Evolutionary conservation across 805 yeast genomes (phyloP), one percentile per base, ranked within the genome.

Genomic region (Ogataea corticis): DNA sequence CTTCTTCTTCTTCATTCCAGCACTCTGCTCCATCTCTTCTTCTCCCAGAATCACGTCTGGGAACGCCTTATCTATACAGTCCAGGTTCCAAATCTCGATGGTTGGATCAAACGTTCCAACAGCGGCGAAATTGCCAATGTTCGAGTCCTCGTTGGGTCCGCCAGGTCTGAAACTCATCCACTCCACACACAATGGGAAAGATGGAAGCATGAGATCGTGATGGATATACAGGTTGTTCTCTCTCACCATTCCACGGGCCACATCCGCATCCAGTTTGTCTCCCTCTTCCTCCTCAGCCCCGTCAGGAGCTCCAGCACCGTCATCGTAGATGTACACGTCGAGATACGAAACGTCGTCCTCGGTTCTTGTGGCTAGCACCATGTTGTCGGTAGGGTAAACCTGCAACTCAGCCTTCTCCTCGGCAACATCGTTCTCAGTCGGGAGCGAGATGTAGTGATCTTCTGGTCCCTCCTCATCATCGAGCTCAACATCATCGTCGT

Each of bases 81-180:
- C 99, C 59, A 94, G 72, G 67, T 94, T 90, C 98, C 98, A 94
- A 50, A 94, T 78, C 69, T 94, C 99, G 66, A 94, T 92, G 62
- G 87, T 95, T 33, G 99, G 99, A 57, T 92, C 98, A 64, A 94
- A 92, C 2, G 98, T 87, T 62, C 98, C 98, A 53, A 94, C 74
- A 12, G 99, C 99, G 2, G 96, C 98, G 67, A 88, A 90, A 67
- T 90, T 94, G 10, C 96, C 97, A 25, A 82, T 69, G 49, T 80
- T 77, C 2, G 61, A 54, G 17, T 68, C 69, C 33, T 70, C 71
- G 29, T 71, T 70, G 12, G 67, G 56, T 16, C 66, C 70, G 12
- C 73, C 77, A 27, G 95, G 92, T 50, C 73, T 76, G 64, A 77
- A 86, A 65, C 88, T 86, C 51, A 94, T 66, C 98, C 98, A 92